Base-by-base conservation (phyloP, 2,329 filamentous ascomycete genomes). In the Fusarium scirpi region DNA sequence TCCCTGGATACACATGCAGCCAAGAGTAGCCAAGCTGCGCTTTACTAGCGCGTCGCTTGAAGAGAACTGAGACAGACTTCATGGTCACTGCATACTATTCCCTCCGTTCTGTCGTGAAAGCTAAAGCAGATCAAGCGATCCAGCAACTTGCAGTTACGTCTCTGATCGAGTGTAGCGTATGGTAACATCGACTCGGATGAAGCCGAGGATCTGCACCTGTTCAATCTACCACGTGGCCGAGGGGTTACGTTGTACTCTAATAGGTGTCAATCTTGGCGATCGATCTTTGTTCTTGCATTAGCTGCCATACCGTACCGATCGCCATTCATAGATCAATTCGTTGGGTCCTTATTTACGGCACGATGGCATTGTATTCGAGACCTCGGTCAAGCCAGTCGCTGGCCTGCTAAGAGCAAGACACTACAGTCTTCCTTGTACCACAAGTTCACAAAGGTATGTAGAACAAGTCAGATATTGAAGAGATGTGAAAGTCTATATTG, bases 121-220 rank as follows among this genome's bases (percentile, higher is more conserved):
- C 5, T 24, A 34, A n/a, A 34, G 16, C 4, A n/a, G 10, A 49
- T 34, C 22, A 8, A 15, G 11, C 8, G 6, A n/a, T 18, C 18
- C 20, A 34, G 20, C 9, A 41, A 27, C 32, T 18, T 10, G 15
- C 22, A n/a, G 38, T 29, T 38, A 22, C 34, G 15, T 22, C 18
- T 22, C 25, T 57, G 24, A 47, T 67, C 38, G 16, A 65, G 46
- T 27, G 48, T 54, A 15, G 66, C 74, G 20, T 62, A 58, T 20
- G 60, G 51, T 47, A 47, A 53, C 34, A 64, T 68, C 11, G 68
- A 64, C n/a, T 65, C 62, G 9, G 65, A 40, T 27, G n/a, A 48
- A 48, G 13, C 65, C 29, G n/a, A 51, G 16, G 51, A 74, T 65
- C 65, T 74, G 58, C 41, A 72, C 45, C 22, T 70, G 63, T 44